These are phyloP conservation scores for Cercospora brassicicola DNA, from an alignment of 2,329 filamentous ascomycete genomes.

Conservation along the genomic window DNA sequence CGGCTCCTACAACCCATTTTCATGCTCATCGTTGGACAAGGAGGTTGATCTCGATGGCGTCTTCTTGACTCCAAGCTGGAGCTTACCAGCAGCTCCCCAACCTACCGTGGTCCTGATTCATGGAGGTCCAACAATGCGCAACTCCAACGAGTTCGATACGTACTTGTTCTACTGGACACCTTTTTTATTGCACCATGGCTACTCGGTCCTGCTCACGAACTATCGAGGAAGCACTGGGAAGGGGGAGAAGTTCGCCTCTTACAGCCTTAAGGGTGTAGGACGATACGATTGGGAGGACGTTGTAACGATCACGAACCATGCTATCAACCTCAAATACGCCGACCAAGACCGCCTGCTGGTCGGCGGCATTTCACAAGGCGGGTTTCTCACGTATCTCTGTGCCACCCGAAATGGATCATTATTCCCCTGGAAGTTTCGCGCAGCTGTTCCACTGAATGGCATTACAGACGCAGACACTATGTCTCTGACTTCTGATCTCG, in stretches of 20 bases:
- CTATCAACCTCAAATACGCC: conserved; percentile 38
- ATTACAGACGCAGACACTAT: conserved; percentile 43
- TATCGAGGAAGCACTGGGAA: conserved; percentile 43
- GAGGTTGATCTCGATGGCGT: conserved; percentile 36
- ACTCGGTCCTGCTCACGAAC: conserved; percentile 42
- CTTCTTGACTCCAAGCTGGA: conserved; percentile 30
- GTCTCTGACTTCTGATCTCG: conserved; percentile 38
- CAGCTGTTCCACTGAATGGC: conserved; percentile 42
- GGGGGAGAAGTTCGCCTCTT: conserved; percentile 40
- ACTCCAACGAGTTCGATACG: conserved; percentile 37
- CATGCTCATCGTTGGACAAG: conserved; percentile 35
- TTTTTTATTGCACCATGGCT: conserved; percentile 41
- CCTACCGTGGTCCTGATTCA: conserved; percentile 43
- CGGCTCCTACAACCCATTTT: conserved; percentile 30
- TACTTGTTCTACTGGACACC: conserved; percentile 36
- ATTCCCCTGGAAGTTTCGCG: conserved; percentile 42
- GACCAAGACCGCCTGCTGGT: conserved; percentile 40
- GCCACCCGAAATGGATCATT: conserved; percentile 41
- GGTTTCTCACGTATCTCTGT: conserved; percentile 41
- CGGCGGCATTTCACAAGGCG: conserved; percentile 31
- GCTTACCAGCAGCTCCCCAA: conserved; percentile 25
- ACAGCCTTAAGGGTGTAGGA: conserved; percentile 37
- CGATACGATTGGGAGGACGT: conserved; percentile 44
- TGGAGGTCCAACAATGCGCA: conserved; percentile 40
- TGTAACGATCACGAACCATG: conserved; percentile 39